A percentile compares a stretch with the other conserved stretches of the same genome.
Evolutionary conservation across 2,329 filamentous ascomycete species (phyloP).

Genomic region (Fusarium duplospermum): DNA sequence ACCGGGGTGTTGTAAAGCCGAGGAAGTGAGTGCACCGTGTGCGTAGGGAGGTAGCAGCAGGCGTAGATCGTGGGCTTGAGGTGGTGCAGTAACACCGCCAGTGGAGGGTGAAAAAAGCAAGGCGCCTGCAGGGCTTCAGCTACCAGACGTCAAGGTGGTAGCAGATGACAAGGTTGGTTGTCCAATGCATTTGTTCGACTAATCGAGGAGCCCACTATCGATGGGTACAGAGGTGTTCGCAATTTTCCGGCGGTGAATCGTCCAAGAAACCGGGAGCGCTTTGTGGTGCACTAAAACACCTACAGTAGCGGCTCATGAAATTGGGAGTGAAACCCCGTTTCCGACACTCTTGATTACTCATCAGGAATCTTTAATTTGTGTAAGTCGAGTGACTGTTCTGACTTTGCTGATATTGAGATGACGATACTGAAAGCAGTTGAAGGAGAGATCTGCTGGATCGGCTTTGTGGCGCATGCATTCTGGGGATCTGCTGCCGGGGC

Average conservation of each 20-base stretch:
- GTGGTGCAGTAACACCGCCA: conserved; percentile 6
- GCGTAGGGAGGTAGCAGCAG: not conserved
- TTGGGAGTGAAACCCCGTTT: not conserved
- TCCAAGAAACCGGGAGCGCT: not conserved
- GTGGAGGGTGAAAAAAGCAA: conserved; percentile 28
- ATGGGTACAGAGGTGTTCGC: conserved; percentile 8
- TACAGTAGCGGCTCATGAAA: not conserved
- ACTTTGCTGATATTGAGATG: not conserved
- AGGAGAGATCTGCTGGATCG: conserved; percentile 1
- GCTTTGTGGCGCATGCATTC: conserved; percentile 9
- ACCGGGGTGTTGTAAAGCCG: not conserved
- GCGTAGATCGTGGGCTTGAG: conserved; percentile 2
- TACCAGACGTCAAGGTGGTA: conserved; percentile 2
- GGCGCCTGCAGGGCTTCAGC: conserved; percentile 23
- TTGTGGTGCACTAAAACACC: not conserved
- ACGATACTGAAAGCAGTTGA: not conserved
- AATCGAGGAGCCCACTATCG: conserved; percentile 5
- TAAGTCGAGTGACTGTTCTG: not conserved
- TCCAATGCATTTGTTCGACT: conserved; percentile 8
- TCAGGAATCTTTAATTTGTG: not conserved
- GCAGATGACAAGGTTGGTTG: not conserved
- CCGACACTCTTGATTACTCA: not conserved
- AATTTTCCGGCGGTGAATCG: conserved; percentile 31
- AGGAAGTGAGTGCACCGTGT: not conserved
- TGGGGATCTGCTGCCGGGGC: conserved; percentile 1